phyloP scores from a whole-genome alignment of 306 rosid species.

The Citrullus amarus region DNA sequence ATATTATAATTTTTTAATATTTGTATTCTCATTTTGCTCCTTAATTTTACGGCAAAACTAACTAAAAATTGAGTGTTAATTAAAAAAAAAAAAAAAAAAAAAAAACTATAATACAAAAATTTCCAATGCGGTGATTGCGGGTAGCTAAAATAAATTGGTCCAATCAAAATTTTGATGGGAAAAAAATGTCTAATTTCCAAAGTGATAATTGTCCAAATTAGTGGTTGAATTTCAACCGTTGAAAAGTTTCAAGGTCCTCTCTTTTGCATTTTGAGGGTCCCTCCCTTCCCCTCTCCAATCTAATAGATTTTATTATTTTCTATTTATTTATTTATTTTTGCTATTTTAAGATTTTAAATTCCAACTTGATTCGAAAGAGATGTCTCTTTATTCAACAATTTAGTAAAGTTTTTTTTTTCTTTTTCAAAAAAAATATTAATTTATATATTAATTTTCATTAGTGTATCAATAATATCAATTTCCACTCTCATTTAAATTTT shows the following conservation, averaged over 20 bases:
- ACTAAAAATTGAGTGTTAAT: no score
- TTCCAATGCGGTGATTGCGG: conserved; percentile 1
- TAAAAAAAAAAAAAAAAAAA: no score
- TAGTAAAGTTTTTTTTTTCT: not conserved
- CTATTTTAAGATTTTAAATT: not conserved
- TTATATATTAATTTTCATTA: no score
- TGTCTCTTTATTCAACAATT: not conserved
- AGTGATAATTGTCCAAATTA: not conserved
- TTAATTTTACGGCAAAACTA: no score
- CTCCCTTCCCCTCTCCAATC: not conserved
- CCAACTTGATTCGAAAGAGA: not conserved
- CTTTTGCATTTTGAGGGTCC: not conserved
- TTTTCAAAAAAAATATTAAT: no score
- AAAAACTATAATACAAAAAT: not conserved
- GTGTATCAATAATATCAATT: no score
- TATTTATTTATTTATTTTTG: not conserved
- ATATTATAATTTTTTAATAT: no score
- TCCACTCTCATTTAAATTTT: no score
- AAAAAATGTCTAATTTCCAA: no score
- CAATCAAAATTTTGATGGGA: not conserved
- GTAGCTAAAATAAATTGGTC: not conserved
- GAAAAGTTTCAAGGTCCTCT: not conserved
- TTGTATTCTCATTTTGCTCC: no score
- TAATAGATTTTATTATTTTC: not conserved
- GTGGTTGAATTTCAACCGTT: not conserved